Evolutionary conservation across 352 stramenopile genomes (phyloP).

Genomic region (Plasmopara muralis): DNA sequence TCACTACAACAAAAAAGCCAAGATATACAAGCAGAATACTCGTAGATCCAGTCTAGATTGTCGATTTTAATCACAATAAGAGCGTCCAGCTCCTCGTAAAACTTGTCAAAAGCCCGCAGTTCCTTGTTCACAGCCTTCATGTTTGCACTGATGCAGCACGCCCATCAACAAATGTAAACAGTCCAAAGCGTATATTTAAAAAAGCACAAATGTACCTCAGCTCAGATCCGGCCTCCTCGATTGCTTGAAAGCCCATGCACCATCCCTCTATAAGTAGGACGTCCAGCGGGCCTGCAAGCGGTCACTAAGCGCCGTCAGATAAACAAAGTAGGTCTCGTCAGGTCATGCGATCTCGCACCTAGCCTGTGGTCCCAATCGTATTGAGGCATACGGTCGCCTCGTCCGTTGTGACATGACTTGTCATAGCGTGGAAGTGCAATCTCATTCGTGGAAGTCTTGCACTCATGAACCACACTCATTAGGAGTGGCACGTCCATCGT

Average conservation of each 20-base stretch:
- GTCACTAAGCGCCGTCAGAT: not conserved
- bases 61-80: conserved; percentile 72
- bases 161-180: not conserved
- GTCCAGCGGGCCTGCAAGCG: conserved; percentile 53
- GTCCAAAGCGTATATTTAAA: not conserved
- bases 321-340: not conserved
- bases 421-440: conserved; percentile 70
- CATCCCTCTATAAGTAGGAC: conserved; percentile 82
- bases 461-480: conserved; percentile 48
- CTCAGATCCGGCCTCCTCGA: conserved; percentile 23
- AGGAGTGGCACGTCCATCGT: conserved; percentile 76
- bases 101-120: conserved; percentile 47
- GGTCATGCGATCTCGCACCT: conserved; percentile 21
- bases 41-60: conserved; percentile 75
- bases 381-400: conserved; percentile 57
- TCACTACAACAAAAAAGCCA: not conserved
- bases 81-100: conserved; percentile 63
- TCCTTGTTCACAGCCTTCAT: conserved; percentile 62
- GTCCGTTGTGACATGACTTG: conserved; percentile 68
- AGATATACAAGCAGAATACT: conserved; percentile 29
- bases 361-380: conserved; percentile 50
- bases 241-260: conserved; percentile 76
- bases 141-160: conserved; percentile 28
- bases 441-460: conserved; percentile 34
- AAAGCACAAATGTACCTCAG: conserved; percentile 24